Evolutionary conservation across 805 yeast species (phyloP).

Genomic region (Candida maris): DNA sequence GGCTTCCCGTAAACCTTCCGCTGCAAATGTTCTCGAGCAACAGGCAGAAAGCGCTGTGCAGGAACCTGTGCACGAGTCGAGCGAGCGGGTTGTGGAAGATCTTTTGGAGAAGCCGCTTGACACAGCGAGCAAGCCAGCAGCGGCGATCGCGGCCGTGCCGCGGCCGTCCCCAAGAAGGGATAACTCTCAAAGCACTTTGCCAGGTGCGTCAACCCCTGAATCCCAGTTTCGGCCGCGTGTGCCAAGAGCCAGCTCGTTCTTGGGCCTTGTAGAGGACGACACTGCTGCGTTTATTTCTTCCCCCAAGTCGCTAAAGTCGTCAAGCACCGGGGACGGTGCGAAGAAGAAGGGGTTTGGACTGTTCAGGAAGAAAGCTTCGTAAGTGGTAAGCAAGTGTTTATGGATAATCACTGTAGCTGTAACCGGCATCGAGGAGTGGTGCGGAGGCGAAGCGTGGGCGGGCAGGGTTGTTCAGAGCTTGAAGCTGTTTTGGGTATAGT

Average conservation of each 20-base stretch:
- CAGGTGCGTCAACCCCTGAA: background rate
- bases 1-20: background rate
- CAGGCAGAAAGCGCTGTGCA: too few relatives aligned
- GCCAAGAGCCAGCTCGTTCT: background rate
- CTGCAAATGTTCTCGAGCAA: background rate
- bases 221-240: too few relatives aligned
- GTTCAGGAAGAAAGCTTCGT: constrained; percentile 6
- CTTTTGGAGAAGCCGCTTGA: background rate
- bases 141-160: background rate
- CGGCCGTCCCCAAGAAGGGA: background rate
- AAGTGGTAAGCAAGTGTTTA: background rate
- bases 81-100: background rate
- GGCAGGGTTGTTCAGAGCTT: too few relatives aligned
- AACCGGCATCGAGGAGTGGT: too few relatives aligned
- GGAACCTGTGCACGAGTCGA: background rate
- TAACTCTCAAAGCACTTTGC: background rate
- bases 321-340: background rate
- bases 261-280: background rate
- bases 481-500: too few relatives aligned
- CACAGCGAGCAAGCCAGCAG: background rate
- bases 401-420: too few relatives aligned
- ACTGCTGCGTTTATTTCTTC: background rate
- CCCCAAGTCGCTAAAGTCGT: background rate
- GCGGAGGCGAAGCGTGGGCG: too few relatives aligned
- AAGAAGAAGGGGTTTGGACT: constrained; percentile 9